A percentile compares a stretch with the other conserved stretches of the same genome.
Conservation (phyloP, 1,139 yeast genomes). For the Yamadazyma dushanensis region DNA sequence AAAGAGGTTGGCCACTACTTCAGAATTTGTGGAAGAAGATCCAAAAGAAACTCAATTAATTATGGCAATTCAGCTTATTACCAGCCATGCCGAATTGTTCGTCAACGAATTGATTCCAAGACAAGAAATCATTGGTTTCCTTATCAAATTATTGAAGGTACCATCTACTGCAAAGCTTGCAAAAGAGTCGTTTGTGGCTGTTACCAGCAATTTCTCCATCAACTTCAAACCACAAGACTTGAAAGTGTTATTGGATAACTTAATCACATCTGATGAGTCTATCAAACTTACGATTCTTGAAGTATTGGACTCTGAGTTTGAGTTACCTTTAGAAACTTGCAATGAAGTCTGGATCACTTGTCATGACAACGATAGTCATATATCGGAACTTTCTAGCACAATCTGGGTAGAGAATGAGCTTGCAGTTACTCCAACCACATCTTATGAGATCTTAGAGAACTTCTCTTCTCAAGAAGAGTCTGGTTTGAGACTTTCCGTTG, state of each 20-base stretch:
- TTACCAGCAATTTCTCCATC: constrained; percentile 73
- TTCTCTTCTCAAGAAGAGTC: constrained; percentile 57
- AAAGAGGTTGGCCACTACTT: constrained; percentile 46
- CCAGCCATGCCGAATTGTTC: constrained; percentile 75
- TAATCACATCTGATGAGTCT: constrained; percentile 63
- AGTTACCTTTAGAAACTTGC: constrained; percentile 57
- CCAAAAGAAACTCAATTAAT: constrained; percentile 85
- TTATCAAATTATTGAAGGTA: constrained; percentile 66
- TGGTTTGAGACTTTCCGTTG: constrained; percentile 67
- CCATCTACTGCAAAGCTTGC: constrained; percentile 80
- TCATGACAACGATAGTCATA: constrained; percentile 69
- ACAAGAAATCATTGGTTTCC: constrained; percentile 55
- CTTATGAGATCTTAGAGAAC: constrained; percentile 40
- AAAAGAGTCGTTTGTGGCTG: constrained; percentile 75
- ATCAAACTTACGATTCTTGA: constrained; percentile 81
- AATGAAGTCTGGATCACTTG: constrained; percentile 77
- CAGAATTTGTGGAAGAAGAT: constrained; percentile 75
- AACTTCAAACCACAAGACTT: constrained; percentile 60
- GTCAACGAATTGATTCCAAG: constrained; percentile 71
- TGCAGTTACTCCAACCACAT: constrained; percentile 41
- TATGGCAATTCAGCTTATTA: constrained; percentile 73
- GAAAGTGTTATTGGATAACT: constrained; percentile 53
- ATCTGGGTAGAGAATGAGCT: constrained; percentile 84
- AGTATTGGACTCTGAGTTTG: constrained; percentile 84
- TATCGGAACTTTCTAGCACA: constrained; percentile 67